Evolutionary conservation across 805 yeast species (phyloP).

Genomic region (Starmera dryadoides): DNA sequence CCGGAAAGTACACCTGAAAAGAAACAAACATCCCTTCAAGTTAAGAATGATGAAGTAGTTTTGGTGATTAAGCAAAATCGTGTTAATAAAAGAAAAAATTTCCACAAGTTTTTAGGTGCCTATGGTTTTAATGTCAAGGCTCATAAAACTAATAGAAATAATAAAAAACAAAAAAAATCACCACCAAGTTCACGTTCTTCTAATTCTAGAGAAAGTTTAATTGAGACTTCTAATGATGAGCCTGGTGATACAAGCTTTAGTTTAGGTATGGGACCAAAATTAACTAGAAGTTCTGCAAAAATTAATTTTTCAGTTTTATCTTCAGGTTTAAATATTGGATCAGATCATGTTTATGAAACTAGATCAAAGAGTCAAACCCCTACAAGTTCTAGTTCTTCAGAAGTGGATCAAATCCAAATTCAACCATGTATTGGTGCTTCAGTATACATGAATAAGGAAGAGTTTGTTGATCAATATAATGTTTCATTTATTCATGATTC

Average conservation of each 20-base stretch:
- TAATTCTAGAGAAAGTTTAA: no score
- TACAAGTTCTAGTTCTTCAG: no score
- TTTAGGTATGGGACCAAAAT: no score
- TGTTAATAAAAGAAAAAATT: neutral
- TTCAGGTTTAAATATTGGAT: neutral
- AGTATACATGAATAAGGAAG: neutral
- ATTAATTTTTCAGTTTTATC: no score
- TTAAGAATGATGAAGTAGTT: no score
- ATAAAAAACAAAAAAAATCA: neutral
- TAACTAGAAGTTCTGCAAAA: no score
- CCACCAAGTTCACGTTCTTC: no score
- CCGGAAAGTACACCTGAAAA: neutral
- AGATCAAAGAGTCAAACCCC: conserved; percentile 6
- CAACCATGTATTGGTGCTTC: no score
- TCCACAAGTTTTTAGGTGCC: neutral
- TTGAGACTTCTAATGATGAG: no score
- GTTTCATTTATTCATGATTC: conserved; percentile 17
- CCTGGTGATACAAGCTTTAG: no score
- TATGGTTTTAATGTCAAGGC: neutral
- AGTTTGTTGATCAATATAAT: conserved; percentile 7
- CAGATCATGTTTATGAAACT: conserved; percentile 6
- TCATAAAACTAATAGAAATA: neutral
- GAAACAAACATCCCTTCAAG: neutral
- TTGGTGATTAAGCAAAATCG: neutral
- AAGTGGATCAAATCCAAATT: neutral